phyloP scores from a whole-genome alignment of 2,329 filamentous ascomycete genomes.

The Alternaria alternata region DNA sequence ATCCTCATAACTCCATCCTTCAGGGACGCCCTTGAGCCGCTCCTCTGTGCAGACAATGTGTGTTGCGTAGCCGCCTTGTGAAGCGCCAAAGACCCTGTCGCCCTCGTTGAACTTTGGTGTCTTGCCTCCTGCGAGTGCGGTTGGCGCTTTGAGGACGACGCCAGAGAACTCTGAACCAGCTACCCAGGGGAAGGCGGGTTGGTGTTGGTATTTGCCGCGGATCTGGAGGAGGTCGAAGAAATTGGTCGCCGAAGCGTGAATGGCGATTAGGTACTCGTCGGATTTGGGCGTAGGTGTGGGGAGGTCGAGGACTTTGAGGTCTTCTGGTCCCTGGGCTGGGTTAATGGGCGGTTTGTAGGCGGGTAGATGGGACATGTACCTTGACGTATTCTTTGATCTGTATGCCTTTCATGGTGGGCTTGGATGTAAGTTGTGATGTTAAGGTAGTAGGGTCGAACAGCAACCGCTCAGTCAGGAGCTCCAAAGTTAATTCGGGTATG shows the following conservation, averaged over 20 bases:
- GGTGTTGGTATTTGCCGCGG: conserved; percentile 92
- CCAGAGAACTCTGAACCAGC: conserved; percentile 89
- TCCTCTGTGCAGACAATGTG: conserved; percentile 73
- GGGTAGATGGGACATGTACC: conserved; percentile 54
- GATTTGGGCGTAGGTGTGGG: conserved; percentile 75
- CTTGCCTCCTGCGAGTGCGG: conserved; percentile 52
- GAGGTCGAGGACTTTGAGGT: conserved; percentile 77
- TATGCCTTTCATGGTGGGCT: conserved; percentile 72
- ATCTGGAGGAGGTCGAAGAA: conserved; percentile 98
- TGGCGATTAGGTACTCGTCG: conserved; percentile 83
- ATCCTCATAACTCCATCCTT: conserved; percentile 83
- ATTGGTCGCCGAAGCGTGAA: conserved; percentile 88
- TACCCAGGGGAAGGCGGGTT: conserved; percentile 88
- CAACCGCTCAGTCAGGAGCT: not conserved
- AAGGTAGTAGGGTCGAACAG: no score
- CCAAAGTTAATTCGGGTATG: not conserved
- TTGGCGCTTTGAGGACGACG: conserved; percentile 72
- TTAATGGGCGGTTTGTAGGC: conserved; percentile 6
- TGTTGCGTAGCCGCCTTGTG: conserved; percentile 86
- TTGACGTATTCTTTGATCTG: conserved; percentile 78
- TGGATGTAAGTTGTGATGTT: not conserved
- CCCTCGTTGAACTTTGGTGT: conserved; percentile 74
- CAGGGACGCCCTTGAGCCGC: conserved; percentile 75
- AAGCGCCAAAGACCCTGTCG: conserved; percentile 84
- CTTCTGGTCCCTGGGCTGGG: conserved; percentile 70